Evolutionary conservation across 1,284 basidiomycete species (phyloP), one percentile per base, ranked within the genome.

Genomic region (Cutaneotrichosporon sp.): DNA sequence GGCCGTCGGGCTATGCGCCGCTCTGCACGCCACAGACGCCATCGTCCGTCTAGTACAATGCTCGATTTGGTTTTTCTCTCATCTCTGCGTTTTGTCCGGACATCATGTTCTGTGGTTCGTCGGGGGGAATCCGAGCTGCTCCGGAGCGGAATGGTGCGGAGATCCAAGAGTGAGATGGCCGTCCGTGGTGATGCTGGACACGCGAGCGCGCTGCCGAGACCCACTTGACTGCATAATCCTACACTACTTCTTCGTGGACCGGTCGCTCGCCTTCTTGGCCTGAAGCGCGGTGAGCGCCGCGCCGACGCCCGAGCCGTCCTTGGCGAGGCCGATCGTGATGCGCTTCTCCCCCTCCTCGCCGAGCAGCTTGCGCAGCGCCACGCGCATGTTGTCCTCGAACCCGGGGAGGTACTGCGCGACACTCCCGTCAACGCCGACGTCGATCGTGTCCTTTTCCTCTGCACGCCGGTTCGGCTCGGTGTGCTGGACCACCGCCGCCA

Each of bases 291-390:
- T 76, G 11, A 81, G 69, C 20, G 79, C 80, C 45, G 80, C 79
- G 73, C 95, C 95, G 43, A 95, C 93, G 56, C 95, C 97, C 74
- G 91, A 95, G 25, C 97, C 95, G 74, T 99, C 97, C 81, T 97
- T 98, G 5, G 95, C 95, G 70, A 97, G 79, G 24, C 92, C 94
- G 69, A 98, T 91, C 64, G 88, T 85, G 8, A 97, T 87, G 38
- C 86, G 82, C 72, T 85, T 83, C 81, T 93, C 92, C 5, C 89
- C 86, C 45, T 91, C 85, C 45, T 86, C 83, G 8, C 95, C 94
- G 13, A 98, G 84, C 34, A 98, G 73, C 2, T 82, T 79, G n/a
- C 85, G 81, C 54, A 99, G 78, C 0, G 92, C 89, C 51, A 87
- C 85, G 33, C 90, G 84, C 65, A 97, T 82, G 14, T 84, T 85